Conservation (phyloP, 2,329 filamentous ascomycete species). For the Microdochium paspali region DNA sequence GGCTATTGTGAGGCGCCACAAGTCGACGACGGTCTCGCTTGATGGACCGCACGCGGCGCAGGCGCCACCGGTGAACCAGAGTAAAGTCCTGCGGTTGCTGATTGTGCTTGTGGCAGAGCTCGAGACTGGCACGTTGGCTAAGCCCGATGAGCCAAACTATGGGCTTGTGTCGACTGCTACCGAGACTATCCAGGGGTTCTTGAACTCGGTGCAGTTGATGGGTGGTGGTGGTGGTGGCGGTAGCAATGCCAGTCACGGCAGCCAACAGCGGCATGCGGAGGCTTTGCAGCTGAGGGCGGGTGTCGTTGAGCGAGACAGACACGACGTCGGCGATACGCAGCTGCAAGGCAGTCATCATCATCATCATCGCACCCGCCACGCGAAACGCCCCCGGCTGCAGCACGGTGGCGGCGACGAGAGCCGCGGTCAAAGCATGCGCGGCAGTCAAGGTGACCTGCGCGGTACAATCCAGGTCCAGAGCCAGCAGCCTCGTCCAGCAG, state of each 20-base stretch:
- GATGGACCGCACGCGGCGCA: background rate
- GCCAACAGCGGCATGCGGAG: background rate
- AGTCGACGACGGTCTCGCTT: background rate
- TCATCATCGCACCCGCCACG: too few relatives aligned
- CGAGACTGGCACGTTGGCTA: slow-evolving; percentile 16
- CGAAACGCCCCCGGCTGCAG: too few relatives aligned
- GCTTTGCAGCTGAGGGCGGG: too few relatives aligned
- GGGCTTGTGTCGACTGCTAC: slow-evolving; percentile 16
- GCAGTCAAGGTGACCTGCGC: too few relatives aligned
- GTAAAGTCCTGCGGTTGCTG: slow-evolving; percentile 18
- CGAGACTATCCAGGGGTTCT: slow-evolving; percentile 11
- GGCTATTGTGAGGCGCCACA: slow-evolving; percentile 11
- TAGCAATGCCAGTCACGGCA: background rate
- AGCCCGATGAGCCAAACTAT: slow-evolving; percentile 16
- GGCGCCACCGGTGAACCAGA: background rate
- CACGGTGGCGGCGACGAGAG: too few relatives aligned
- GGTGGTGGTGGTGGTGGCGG: background rate
- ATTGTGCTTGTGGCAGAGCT: slow-evolving; percentile 20
- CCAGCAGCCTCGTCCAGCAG: too few relatives aligned
- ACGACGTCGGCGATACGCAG: too few relatives aligned
- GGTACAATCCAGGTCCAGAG: too few relatives aligned
- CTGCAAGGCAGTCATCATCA: too few relatives aligned
- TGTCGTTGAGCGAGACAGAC: too few relatives aligned
- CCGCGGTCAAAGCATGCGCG: too few relatives aligned
- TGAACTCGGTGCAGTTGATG: background rate